Evolutionary conservation across 2,329 filamentous ascomycete species (phyloP).

Genomic region (Lithohypha guttulata): DNA sequence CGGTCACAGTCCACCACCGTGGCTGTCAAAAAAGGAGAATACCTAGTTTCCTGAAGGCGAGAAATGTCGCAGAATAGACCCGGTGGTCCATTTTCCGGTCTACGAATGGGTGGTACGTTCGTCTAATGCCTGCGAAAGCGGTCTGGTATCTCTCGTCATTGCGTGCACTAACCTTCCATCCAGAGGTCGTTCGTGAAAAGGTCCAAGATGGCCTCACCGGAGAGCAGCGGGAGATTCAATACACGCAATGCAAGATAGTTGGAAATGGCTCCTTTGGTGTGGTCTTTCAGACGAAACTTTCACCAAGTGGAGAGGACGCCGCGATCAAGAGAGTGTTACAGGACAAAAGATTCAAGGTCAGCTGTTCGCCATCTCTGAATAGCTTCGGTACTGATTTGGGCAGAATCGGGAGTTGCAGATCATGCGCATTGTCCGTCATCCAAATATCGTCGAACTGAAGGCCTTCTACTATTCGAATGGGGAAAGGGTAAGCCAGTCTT

Average conservation of each 20-base stretch:
- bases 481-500: slow-evolving; percentile 82
- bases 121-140: too few relatives aligned
- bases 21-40: too few relatives aligned
- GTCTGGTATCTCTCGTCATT: too few relatives aligned
- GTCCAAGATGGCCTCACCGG: slow-evolving; percentile 96
- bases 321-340: slow-evolving; percentile 98
- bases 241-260: slow-evolving; percentile 98
- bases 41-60: slow-evolving; percentile 25
- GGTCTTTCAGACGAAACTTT: slow-evolving; percentile 97
- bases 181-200: slow-evolving; percentile 97
- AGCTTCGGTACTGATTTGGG: slow-evolving; percentile 24
- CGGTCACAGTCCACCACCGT: too few relatives aligned
- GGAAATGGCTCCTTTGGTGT: slow-evolving; percentile 98
- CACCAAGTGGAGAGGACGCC: slow-evolving; percentile 93
- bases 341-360: slow-evolving; percentile 98
- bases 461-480: slow-evolving; percentile 99
- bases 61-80: slow-evolving; percentile 84
- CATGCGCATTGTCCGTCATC: slow-evolving; percentile 97
- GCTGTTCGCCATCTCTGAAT: slow-evolving; percentile 15
- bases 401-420: slow-evolving; percentile 99
- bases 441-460: slow-evolving; percentile 97
- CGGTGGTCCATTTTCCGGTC: slow-evolving; percentile 64
- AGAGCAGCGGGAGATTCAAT: slow-evolving; percentile 92
- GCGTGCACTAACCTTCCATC: slow-evolving; percentile 22
- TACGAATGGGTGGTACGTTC: slow-evolving; percentile 94